Evolutionary conservation across 2,329 filamentous ascomycete species (phyloP).

Genomic region (Neodidymelliopsis sp.): DNA sequence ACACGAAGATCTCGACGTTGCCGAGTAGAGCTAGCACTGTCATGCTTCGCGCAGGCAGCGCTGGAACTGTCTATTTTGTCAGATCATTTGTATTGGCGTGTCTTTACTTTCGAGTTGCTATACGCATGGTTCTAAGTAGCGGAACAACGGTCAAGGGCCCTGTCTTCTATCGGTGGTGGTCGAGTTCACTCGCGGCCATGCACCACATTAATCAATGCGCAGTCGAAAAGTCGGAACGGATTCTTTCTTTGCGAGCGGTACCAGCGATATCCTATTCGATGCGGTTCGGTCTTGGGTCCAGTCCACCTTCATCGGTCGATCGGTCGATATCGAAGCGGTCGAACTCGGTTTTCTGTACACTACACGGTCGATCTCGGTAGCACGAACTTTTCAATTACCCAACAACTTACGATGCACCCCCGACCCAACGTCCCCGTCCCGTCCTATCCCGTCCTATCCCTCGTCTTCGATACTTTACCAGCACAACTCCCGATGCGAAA

Average conservation of each 20-base stretch:
- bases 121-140: constrained; percentile 34
- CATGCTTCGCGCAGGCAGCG: constrained; percentile 21
- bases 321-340: constrained; percentile 45
- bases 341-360: constrained; percentile 44
- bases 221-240: constrained; percentile 46
- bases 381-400: constrained; percentile 35
- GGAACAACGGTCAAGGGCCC: constrained; percentile 31
- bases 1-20: constrained; percentile 95
- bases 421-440: constrained; percentile 20
- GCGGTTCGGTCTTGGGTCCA: constrained; percentile 37
- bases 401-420: constrained; percentile 21
- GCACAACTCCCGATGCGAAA: constrained; percentile 9
- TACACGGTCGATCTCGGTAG: constrained; percentile 47
- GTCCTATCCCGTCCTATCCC: constrained; percentile 4
- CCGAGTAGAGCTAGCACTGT: constrained; percentile 64
- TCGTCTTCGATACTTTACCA: constrained; percentile 3
- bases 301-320: constrained; percentile 39
- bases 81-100: constrained; percentile 26
- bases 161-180: constrained; percentile 29
- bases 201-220: constrained; percentile 47
- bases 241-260: constrained; percentile 44
- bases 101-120: constrained; percentile 27
- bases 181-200: constrained; percentile 32
- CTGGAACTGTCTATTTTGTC: constrained; percentile 21
- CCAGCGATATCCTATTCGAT: constrained; percentile 46